Base-by-base conservation (phyloP, 768 basidiomycete species). In the Leucosporidium creatinivorum region DNA sequence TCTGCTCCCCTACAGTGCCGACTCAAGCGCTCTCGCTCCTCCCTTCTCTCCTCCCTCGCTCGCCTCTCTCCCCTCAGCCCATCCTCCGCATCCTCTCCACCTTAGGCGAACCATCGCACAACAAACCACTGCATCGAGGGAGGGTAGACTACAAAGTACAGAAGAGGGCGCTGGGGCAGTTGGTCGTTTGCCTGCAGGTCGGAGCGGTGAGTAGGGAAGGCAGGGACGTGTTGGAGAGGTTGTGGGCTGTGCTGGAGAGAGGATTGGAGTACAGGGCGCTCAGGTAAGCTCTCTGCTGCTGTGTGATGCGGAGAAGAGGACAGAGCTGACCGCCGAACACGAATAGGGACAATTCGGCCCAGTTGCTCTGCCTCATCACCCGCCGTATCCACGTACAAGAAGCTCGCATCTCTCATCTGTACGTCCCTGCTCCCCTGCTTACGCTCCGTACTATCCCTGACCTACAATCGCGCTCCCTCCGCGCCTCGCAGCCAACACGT, bases 61-160 rank as follows among this genome's bases (percentile, higher is more conserved):
- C 17, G 0, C 48, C 63, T 1, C 31, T 69, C 49, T 4, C 48
- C 55, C 1, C 39, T 30, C 4, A 8, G 2, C 28, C 60, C n/a
- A 51, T 65, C 17, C 64, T 62, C 50, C 60, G 31, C 28, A 65
- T 60, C 61, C 12, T 60, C 15, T 62, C 68, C 1, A 28, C 10
- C 17, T 48, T 66, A 23, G 68, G 68, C 39, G 51, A 54, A 12
- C 7, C 36, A 8, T 23, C 56, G 10, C 44, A 60, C 33, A 15
- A 25, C 17, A 56, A 36, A 7, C 54, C 63, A 12, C 21, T 12
- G 3, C n/a, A 26, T 15, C 18, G 18, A 2, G 63, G 60, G 17
- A 17, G 30, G 4, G 54, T 69, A 39, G 64, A 59, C 17, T 62
- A 62, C 30, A 44, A n/a, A 23, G 31, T 63, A 0, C 68, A 69